Evolutionary conservation across 768 basidiomycete species (phyloP).

Genomic region (Suillus bovinus): DNA sequence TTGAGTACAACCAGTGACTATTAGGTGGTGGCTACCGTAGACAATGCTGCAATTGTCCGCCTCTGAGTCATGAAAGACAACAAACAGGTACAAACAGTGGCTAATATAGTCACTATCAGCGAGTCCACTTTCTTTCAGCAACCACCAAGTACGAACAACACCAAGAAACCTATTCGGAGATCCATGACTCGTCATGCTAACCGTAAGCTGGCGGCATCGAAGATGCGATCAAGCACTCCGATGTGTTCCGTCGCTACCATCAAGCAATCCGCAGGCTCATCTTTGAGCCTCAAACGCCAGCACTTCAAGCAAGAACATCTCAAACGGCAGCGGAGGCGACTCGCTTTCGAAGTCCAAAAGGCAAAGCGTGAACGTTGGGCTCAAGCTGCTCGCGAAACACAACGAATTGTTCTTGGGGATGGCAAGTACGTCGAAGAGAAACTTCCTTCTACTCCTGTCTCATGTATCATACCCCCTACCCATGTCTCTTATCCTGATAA

Average conservation of each 20-base stretch:
- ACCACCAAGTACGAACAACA: constrained; percentile 6
- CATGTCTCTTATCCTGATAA: constrained; percentile 8
- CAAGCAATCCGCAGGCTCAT: constrained; percentile 24
- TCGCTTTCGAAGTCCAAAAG: constrained; percentile 25
- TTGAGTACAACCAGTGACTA: neutral
- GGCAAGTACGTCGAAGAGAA: constrained; percentile 40
- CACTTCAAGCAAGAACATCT: constrained; percentile 24
- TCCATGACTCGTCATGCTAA: constrained; percentile 24
- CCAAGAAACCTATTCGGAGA: constrained; percentile 1
- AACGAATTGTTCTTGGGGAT: constrained; percentile 39
- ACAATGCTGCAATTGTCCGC: neutral
- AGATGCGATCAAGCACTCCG: constrained; percentile 27
- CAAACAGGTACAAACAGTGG: constrained; percentile 10
- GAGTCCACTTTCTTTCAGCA: neutral
- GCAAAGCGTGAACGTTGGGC: constrained; percentile 33
- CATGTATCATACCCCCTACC: constrained; percentile 10
- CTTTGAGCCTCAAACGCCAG: constrained; percentile 19
- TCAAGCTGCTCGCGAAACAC: constrained; percentile 37
- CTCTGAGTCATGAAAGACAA: too few relatives aligned
- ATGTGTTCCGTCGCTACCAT: constrained; percentile 23
- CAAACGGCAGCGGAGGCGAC: constrained; percentile 19
- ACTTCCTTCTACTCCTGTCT: constrained; percentile 12
- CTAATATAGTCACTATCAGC: neutral
- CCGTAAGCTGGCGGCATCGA: constrained; percentile 26
- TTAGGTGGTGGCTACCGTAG: neutral